Percentiles rank a stretch among this genome's conserved stretches.
Evolutionary conservation across 225 moss, liverwort and hornwort species (phyloP).

Genomic region (Neckera pumila): DNA sequence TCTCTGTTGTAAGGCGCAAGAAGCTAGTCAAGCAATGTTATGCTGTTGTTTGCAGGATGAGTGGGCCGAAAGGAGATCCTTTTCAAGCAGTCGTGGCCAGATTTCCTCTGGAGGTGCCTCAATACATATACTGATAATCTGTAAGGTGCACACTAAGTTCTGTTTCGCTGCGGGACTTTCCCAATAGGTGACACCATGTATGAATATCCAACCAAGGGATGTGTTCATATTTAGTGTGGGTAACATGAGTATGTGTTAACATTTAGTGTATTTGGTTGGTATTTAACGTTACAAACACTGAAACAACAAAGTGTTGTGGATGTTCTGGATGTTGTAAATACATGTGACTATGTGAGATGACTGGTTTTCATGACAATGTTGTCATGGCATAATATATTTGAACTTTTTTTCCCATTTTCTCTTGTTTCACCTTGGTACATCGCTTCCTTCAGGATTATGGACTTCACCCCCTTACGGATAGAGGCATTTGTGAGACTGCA

Average conservation of each 20-base stretch:
- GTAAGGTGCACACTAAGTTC: not conserved
- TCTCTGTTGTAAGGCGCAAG: not conserved
- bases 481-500: not conserved
- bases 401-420: not conserved
- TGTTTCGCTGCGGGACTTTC: not conserved
- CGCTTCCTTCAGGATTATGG: not conserved
- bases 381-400: not conserved
- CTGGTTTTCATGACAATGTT: not conserved
- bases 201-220: not conserved
- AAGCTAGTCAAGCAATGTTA: not conserved
- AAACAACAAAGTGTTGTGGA: not conserved
- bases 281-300: not conserved
- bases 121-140: constrained; percentile 53
- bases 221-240: not conserved
- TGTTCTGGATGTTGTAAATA: constrained; percentile 8
- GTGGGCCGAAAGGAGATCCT: constrained; percentile 21
- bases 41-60: constrained; percentile 26
- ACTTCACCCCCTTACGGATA: not conserved
- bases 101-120: constrained; percentile 67
- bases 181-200: not conserved
- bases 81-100: constrained; percentile 58
- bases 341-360: not conserved
- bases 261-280: not conserved
- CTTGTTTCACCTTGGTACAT: not conserved
- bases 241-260: not conserved